These are phyloP conservation scores for Phytopythium aichiense DNA, from an alignment of 352 stramenopile genomes.

Conservation along the genomic window DNA sequence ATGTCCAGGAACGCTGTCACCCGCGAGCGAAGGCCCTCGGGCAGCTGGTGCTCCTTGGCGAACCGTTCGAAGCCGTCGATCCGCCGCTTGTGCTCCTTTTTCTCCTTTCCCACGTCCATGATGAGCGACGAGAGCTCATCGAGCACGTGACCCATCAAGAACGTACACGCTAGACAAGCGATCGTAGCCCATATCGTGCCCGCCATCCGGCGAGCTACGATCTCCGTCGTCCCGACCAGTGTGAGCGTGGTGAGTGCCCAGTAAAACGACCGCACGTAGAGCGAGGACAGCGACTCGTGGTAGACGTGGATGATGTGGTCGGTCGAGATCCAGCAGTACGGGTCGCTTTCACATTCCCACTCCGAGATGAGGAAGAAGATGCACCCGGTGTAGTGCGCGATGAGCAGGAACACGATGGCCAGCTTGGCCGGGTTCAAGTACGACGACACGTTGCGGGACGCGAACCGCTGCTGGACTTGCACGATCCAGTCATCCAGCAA, in stretches of 20 bases:
- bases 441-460: constrained; percentile 58
- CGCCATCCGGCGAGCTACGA: constrained; percentile 31
- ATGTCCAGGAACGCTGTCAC: constrained; percentile 58
- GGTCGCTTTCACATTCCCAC: constrained; percentile 34
- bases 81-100: constrained; percentile 60
- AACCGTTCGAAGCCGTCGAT: constrained; percentile 77
- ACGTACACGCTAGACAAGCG: constrained; percentile 63
- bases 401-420: constrained; percentile 61
- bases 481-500: constrained; percentile 67
- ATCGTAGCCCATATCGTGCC: constrained; percentile 56
- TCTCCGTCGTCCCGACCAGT: constrained; percentile 54
- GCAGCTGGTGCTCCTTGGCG: constrained; percentile 53
- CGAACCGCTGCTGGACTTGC: constrained; percentile 63
- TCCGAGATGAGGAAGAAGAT: constrained; percentile 74
- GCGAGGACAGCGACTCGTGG: constrained; percentile 33
- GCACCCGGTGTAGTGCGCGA: constrained; percentile 57
- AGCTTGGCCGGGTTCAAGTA: constrained; percentile 68
- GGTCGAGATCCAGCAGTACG: constrained; percentile 50
- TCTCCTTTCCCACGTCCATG: constrained; percentile 66
- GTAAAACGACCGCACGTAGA: constrained; percentile 70
- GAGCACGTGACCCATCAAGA: constrained; percentile 72
- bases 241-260: constrained; percentile 67
- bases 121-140: constrained; percentile 75
- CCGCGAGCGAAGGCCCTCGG: constrained; percentile 39
- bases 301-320: constrained; percentile 64